phyloP scores from a whole-genome alignment of 805 yeast species.

The Wickerhamomyces hampshirensis region DNA sequence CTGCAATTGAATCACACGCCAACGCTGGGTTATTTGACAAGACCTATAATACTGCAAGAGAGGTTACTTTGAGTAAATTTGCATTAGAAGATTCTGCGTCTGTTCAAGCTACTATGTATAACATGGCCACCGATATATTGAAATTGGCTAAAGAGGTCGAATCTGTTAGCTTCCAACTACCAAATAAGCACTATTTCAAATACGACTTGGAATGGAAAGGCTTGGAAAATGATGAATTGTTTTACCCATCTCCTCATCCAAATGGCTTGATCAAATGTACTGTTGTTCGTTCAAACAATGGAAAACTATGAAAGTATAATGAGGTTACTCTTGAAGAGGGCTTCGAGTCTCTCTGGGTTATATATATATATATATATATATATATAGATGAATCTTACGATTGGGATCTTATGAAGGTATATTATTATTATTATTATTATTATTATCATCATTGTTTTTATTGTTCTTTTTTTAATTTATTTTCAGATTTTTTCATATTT shows the following conservation, averaged over 20 bases:
- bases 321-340: too few relatives aligned
- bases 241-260: slow-evolving; percentile 89
- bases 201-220: slow-evolving; percentile 84
- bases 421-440: too few relatives aligned
- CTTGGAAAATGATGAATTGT: slow-evolving; percentile 72
- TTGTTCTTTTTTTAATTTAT: too few relatives aligned
- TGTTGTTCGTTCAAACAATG: slow-evolving; percentile 62
- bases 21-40: slow-evolving; percentile 60
- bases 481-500: too few relatives aligned
- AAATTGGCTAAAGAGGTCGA: slow-evolving; percentile 49
- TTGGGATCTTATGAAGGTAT: too few relatives aligned
- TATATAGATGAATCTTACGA: too few relatives aligned
- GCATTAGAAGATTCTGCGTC: slow-evolving; percentile 89
- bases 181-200: slow-evolving; percentile 89
- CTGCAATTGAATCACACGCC: slow-evolving; percentile 45
- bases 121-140: slow-evolving; percentile 77
- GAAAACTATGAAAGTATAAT: slow-evolving; percentile 53
- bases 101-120: slow-evolving; percentile 95
- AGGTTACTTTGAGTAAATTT: slow-evolving; percentile 67
- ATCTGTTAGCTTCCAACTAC: slow-evolving; percentile 69
- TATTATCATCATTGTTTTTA: too few relatives aligned
- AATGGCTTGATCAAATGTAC: slow-evolving; percentile 88
- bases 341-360: too few relatives aligned
- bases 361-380: too few relatives aligned
- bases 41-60: slow-evolving; percentile 58